Conservation (phyloP, 768 basidiomycete species). For the Russula emetica region DNA sequence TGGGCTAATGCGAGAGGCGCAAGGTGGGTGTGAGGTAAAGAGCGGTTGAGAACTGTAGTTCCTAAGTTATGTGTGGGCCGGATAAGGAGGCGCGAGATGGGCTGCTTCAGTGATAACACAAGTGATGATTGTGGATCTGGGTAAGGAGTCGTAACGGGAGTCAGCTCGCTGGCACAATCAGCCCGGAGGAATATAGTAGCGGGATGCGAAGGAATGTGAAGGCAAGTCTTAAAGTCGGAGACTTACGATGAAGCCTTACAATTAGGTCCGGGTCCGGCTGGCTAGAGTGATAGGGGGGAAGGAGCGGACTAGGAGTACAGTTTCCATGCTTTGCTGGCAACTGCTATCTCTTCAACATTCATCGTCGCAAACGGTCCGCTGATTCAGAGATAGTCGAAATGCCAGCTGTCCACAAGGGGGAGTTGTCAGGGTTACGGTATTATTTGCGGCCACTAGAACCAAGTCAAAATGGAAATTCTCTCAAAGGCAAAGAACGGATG, state of each 20-base stretch:
- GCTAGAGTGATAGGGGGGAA: not conserved
- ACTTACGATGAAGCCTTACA: slow-evolving; percentile 1
- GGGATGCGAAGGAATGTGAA: not conserved
- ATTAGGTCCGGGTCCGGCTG: slow-evolving; percentile 3
- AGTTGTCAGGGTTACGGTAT: not conserved
- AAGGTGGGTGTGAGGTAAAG: too few species aligned
- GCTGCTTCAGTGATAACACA: not conserved
- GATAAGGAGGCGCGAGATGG: not conserved
- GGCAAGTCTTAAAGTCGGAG: not conserved
- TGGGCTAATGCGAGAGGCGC: too few species aligned
- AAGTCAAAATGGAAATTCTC: slow-evolving; percentile 3
- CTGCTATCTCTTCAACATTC: not conserved
- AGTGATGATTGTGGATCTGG: not conserved
- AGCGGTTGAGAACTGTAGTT: too few species aligned
- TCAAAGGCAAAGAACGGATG: not conserved
- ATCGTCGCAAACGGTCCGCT: not conserved
- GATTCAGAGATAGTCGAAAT: not conserved
- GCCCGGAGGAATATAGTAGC: not conserved
- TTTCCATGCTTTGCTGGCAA: not conserved
- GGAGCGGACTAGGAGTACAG: not conserved
- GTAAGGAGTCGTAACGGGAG: not conserved
- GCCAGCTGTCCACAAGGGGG: not conserved
- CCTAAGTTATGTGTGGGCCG: not conserved
- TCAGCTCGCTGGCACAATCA: not conserved
- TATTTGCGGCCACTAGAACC: not conserved